Evolutionary conservation across 2,329 filamentous ascomycete species (phyloP).

Genomic region (Curvularia hawaiiensis): DNA sequence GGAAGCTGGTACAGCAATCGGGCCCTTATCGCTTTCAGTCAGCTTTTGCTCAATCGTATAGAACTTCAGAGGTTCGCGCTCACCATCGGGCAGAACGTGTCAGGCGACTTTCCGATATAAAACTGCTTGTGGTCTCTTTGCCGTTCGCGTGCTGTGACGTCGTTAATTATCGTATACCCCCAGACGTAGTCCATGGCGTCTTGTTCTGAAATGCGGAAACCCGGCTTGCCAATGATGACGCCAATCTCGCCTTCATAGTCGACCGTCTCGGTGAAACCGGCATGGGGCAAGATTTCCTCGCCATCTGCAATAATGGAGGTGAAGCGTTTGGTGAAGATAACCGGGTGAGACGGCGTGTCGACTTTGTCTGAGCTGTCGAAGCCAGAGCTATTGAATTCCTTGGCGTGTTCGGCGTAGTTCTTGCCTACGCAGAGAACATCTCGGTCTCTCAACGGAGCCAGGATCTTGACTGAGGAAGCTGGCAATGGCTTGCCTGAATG

Average conservation of each 20-base stretch:
- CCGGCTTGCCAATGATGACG: constrained; percentile 60
- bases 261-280: constrained; percentile 55
- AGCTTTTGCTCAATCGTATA: constrained; percentile 19
- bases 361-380: constrained; percentile 62
- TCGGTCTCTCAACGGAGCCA: constrained; percentile 55
- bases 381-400: constrained; percentile 61
- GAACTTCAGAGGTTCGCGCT: too few relatives aligned
- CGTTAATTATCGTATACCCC: constrained; percentile 61
- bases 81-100: constrained; percentile 63
- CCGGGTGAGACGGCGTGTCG: constrained; percentile 58
- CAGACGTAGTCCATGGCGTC: constrained; percentile 59
- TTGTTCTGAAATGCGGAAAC: constrained; percentile 50
- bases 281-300: constrained; percentile 55
- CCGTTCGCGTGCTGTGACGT: constrained; percentile 32
- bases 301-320: constrained; percentile 59
- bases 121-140: constrained; percentile 61
- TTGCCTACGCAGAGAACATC: constrained; percentile 63
- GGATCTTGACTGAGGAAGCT: constrained; percentile 30
- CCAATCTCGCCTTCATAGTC: constrained; percentile 65
- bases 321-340: constrained; percentile 62
- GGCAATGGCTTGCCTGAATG: constrained; percentile 42
- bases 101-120: constrained; percentile 62
- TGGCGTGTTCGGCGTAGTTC: constrained; percentile 63
- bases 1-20: background rate
- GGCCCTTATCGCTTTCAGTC: background rate